A percentile compares a stretch with the other conserved stretches of the same genome.
Conservation (phyloP, 352 stramenopile species). For the Elongisporangium prolatum region DNA sequence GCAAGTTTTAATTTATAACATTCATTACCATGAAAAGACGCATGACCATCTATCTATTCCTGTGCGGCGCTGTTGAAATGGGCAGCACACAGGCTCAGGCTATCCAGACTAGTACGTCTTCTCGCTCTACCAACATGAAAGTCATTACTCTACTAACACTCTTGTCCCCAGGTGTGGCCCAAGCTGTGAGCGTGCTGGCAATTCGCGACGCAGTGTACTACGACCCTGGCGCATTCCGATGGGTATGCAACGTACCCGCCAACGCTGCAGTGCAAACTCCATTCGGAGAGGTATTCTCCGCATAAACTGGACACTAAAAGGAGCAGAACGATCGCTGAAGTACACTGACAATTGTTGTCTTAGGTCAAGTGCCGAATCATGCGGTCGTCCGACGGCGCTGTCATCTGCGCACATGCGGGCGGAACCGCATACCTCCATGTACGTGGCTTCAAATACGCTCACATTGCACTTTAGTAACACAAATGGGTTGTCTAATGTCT, state of each 20-base stretch:
- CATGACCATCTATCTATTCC: too few species aligned
- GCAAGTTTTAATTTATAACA: too few species aligned
- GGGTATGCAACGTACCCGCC: slow-evolving; percentile 34
- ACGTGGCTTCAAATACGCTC: slow-evolving; percentile 1
- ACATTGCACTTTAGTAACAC: background rate
- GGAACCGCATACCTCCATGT: slow-evolving; percentile 47
- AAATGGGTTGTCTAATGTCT: background rate
- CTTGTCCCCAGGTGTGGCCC: slow-evolving; percentile 33
- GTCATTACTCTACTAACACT: too few species aligned
- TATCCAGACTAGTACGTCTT: background rate
- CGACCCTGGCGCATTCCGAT: slow-evolving; percentile 28
- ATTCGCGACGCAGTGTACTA: slow-evolving; percentile 50
- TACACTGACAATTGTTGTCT: background rate
- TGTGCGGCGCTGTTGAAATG: too few species aligned
- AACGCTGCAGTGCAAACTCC: slow-evolving; percentile 35
- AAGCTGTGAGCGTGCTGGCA: slow-evolving; percentile 42
- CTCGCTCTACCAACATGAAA: too few species aligned
- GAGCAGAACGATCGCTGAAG: background rate
- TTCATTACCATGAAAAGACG: too few species aligned
- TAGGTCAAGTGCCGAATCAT: slow-evolving; percentile 38
- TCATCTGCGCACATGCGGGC: slow-evolving; percentile 41
- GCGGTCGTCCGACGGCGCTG: slow-evolving; percentile 39
- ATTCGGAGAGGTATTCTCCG: slow-evolving; percentile 43
- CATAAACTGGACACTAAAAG: background rate
- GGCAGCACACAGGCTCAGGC: too few species aligned